Conservation (phyloP, 768 basidiomycete species). For the Boletus patriciae region DNA sequence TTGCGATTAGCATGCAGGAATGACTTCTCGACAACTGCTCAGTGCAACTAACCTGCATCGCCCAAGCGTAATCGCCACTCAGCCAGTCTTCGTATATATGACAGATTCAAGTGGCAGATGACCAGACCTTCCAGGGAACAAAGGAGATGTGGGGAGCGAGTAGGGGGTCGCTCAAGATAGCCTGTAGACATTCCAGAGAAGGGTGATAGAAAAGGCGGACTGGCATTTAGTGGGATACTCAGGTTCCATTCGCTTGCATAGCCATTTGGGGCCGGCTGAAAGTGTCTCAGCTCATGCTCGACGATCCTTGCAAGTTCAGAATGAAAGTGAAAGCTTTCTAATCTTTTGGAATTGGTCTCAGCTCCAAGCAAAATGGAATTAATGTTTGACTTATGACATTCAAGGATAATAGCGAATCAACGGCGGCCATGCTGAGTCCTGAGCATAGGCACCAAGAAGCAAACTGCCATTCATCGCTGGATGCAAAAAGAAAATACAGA, state of each 20-base stretch:
- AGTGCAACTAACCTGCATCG: no score
- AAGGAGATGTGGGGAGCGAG: constrained; percentile 27
- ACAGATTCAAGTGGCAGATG: constrained; percentile 2
- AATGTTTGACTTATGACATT: not conserved
- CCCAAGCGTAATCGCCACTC: constrained; percentile 24
- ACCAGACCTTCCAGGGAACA: constrained; percentile 18
- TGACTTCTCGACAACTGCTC: no score
- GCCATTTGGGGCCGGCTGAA: no score
- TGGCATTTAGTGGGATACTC: constrained; percentile 25
- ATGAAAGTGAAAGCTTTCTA: not conserved
- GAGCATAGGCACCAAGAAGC: not conserved
- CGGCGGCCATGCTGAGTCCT: not conserved
- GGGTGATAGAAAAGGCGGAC: constrained; percentile 31
- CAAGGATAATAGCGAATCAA: not conserved
- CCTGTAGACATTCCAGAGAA: constrained; percentile 30
- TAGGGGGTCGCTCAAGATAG: constrained; percentile 26
- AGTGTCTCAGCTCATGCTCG: no score
- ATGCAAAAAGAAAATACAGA: not conserved
- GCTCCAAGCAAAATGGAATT: no score
- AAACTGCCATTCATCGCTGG: not conserved
- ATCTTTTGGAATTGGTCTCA: not conserved
- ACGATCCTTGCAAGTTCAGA: not conserved
- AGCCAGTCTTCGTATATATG: constrained; percentile 13
- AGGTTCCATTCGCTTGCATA: not conserved
- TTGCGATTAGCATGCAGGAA: no score